Conservation (phyloP, 805 yeast species). For the Saccharomycopsis fermentans region DNA sequence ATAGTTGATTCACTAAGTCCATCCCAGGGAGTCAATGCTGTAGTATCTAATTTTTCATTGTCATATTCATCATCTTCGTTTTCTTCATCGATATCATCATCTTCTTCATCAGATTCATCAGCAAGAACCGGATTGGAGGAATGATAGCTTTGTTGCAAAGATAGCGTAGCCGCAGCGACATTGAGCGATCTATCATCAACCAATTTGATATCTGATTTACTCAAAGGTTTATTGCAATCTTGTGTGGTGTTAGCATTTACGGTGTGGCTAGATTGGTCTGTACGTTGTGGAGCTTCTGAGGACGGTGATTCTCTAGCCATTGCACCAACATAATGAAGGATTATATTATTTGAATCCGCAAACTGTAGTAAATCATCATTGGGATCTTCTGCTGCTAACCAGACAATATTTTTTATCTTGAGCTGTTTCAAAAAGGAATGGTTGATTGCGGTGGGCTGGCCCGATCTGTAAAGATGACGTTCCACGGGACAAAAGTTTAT, state of each 20-base stretch:
- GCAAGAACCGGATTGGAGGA: not conserved
- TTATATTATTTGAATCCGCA: slow-evolving; percentile 61
- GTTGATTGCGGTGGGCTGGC: slow-evolving; percentile 91
- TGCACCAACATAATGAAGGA: slow-evolving; percentile 67
- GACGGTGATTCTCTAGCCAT: slow-evolving; percentile 2
- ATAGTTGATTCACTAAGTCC: slow-evolving; percentile 79
- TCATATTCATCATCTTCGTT: slow-evolving; percentile 67
- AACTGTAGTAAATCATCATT: slow-evolving; percentile 78
- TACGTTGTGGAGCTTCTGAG: not conserved
- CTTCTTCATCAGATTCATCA: not conserved
- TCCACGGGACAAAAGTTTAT: slow-evolving; percentile 94
- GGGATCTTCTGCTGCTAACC: slow-evolving; percentile 96
- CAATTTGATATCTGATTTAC: not conserved
- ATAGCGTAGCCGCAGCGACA: not conserved
- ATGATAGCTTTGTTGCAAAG: not conserved
- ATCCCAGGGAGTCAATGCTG: slow-evolving; percentile 68
- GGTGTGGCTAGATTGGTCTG: not conserved
- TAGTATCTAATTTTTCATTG: slow-evolving; percentile 28
- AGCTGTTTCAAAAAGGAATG: slow-evolving; percentile 74
- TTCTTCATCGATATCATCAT: not conserved
- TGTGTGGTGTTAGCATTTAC: not conserved
- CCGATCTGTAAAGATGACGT: slow-evolving; percentile 73
- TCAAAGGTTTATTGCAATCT: not conserved
- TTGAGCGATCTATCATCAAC: not conserved
- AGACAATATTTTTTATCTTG: slow-evolving; percentile 67